Base-by-base conservation (phyloP, 176 grass and related monocot genomes). In the Aegilops sharonensis region DNA sequence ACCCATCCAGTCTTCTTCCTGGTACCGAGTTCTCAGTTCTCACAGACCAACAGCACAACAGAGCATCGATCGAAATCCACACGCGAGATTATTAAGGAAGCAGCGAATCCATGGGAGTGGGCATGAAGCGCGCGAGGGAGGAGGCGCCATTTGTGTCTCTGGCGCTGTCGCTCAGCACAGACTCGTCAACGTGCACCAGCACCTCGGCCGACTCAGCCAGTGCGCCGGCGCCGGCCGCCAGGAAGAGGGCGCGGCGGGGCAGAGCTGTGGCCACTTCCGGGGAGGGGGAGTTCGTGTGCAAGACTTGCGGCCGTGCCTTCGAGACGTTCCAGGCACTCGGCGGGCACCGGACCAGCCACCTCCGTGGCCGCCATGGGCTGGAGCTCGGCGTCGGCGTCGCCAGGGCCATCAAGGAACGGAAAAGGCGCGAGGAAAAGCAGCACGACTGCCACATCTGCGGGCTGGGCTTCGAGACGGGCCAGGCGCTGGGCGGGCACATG, bases 301-400 rank as follows among this genome's bases (percentile, higher is more conserved):
- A 36, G 32, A 69, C 66, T 0, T 69, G 66, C 67, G 17, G 32
- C 4, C 67, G 67, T 0, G 17, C 67, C 8, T 70, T 37, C 67
- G 15, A 79, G 4, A 57, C 92, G 77, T 93, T 93, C 86, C 92
- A 91, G 75, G 92, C 89, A 40, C 85, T 91, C 3, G 92, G 89
- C 59, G 92, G 92, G 11, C 92, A 91, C 85, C 83, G 89, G 42
- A 88, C 92, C n/a, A 91, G 92, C 85, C 92, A 93, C 82, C 87
- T 91, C 5, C 89, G 92, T 0, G 85, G 84, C 3, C 72, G 77
- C 23, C 71, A 66, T 67, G 88, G 79, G 14, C 91, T 78, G 5
- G 85, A 84, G 18, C 91, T 88, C 73, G 83, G 77, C 81, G 88
- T 88, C 89, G 76, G 62, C 25, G 20, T 68, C 14, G 84, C 64